Evolutionary conservation across 768 basidiomycete species (phyloP).

Genomic region (Trametes maxima): DNA sequence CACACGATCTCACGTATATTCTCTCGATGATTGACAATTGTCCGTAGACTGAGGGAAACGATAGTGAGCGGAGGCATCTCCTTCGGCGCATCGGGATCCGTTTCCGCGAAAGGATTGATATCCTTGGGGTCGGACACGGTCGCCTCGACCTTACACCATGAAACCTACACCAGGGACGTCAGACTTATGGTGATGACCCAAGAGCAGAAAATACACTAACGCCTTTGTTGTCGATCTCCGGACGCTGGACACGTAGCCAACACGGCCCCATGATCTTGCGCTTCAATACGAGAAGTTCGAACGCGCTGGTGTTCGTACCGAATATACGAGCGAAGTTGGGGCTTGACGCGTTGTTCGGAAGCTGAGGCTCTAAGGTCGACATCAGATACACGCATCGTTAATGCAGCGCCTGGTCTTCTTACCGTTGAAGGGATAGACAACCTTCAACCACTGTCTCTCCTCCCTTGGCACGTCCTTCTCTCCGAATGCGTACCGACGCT

Average conservation of each 20-base stretch:
- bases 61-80: constrained; percentile 89
- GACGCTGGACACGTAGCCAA: constrained; percentile 87
- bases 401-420: constrained; percentile 24
- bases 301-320: constrained; percentile 90
- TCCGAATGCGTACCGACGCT: constrained; percentile 91
- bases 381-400: background rate
- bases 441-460: constrained; percentile 89
- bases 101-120: constrained; percentile 79
- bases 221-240: constrained; percentile 73
- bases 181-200: background rate
- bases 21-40: constrained; percentile 90
- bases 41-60: constrained; percentile 85
- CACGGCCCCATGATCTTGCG: constrained; percentile 99
- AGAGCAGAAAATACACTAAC: constrained; percentile 46
- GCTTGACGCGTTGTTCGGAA: constrained; percentile 73
- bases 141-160: constrained; percentile 96
- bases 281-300: constrained; percentile 91
- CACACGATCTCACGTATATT: constrained; percentile 96
- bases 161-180: constrained; percentile 55
- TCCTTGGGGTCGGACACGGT: constrained; percentile 84
- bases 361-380: constrained; percentile 57
- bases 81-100: constrained; percentile 66
- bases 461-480: constrained; percentile 78
- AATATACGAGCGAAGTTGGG: constrained; percentile 87
- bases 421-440: constrained; percentile 90